Conservation (phyloP, 2,329 filamentous ascomycete species). For the Dothiorella sarmentorum region DNA sequence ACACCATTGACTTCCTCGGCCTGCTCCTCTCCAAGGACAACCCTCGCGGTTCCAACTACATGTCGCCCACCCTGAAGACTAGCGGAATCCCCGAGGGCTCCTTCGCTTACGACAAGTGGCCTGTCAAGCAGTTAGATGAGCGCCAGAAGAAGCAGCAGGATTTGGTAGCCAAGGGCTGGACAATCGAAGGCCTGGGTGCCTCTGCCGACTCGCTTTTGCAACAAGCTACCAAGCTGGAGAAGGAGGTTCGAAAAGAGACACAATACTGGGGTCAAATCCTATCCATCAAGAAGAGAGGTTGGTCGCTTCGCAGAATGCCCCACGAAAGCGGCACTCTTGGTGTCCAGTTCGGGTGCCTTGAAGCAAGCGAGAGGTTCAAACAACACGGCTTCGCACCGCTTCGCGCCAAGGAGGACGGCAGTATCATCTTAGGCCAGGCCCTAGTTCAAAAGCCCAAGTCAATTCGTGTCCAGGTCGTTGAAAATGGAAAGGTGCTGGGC, state of each 20-base stretch:
- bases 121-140: slow-evolving; percentile 32
- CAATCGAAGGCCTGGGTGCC: slow-evolving; percentile 70
- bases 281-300: slow-evolving; percentile 76
- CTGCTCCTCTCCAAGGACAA: slow-evolving; percentile 77
- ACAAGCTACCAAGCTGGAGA: slow-evolving; percentile 68
- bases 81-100: slow-evolving; percentile 67
- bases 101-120: slow-evolving; percentile 63
- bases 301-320: slow-evolving; percentile 78
- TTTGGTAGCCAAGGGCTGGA: slow-evolving; percentile 64
- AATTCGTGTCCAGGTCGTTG: slow-evolving; percentile 65
- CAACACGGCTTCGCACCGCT: slow-evolving; percentile 78
- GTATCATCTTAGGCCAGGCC: slow-evolving; percentile 69
- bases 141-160: slow-evolving; percentile 37
- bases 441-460: slow-evolving; percentile 54
- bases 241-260: slow-evolving; percentile 74
- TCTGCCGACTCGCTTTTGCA: slow-evolving; percentile 70
- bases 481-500: slow-evolving; percentile 58
- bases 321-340: slow-evolving; percentile 70
- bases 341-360: slow-evolving; percentile 85
- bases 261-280: slow-evolving; percentile 88
- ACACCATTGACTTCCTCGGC: slow-evolving; percentile 78
- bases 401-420: slow-evolving; percentile 69
- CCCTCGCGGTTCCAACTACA: slow-evolving; percentile 68
- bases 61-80: slow-evolving; percentile 68
- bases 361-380: slow-evolving; percentile 60